Evolutionary conservation across 2,329 filamentous ascomycete genomes (phyloP), one percentile per base, ranked within the genome.

Genomic region (Myriosclerotinia curreyana): DNA sequence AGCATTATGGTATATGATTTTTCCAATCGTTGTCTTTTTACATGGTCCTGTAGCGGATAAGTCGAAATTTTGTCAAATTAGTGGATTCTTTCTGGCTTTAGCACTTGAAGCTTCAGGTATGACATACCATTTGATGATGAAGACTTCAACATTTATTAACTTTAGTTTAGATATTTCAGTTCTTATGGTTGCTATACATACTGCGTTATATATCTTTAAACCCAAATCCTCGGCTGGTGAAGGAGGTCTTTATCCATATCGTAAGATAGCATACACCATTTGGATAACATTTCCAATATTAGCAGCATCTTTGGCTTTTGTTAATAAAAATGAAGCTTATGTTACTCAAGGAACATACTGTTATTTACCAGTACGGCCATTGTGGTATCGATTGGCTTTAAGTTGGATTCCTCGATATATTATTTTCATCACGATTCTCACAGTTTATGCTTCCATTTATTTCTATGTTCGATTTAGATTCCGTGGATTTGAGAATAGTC

Each of bases 361-460:
- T 74, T 88, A 87, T 67, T 78, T 93, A 3, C 88, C 89, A 0
- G 78, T 83, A 20, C 79, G 83, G 4, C 86, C 88, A 0, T 81
- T 81, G 66, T 93, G 90, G 90, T 87, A 88, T 67, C 81, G 86
- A 51, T 77, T 88, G 20, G 85, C 83, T 0, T 78, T 93, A 2
- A 83, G 83, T 64, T 94, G 90, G 90, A 81, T 90, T 9, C 90
- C 90, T 44, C 82, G 90, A 58, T 92, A 92, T 68, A 69, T 90
- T 44, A 86, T 92, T 60, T 84, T 89, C 68, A 71, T 82, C 11
- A 77, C 82, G 34, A 88, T 93, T 67, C 76, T 91, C 42, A 74
- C 79, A 36, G 83, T 90, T 2, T 91, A 91, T 56, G 77, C 83
- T 31, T 83, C 83, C 8, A 86, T 92, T n/a, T 92, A 92, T 72